Evolutionary conservation across 345 rosid genomes (phyloP), one percentile per base, ranked within the genome.

Genomic region (Litchi chinensis): DNA sequence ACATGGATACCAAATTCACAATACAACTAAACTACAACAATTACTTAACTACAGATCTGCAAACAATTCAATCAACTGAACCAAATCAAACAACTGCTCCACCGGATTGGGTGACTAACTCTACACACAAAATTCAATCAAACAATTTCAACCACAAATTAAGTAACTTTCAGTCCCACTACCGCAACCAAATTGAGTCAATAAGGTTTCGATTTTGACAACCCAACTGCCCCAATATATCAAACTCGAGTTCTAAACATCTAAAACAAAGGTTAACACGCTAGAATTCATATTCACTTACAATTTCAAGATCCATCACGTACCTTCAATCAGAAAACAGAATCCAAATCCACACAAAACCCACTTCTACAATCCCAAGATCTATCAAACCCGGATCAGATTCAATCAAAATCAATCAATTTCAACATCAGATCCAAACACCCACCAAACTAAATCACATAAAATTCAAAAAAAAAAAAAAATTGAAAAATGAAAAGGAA

Each of bases 351-450:
- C 22, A n/a, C 18, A 60, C 37, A 21, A 48, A 52, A 63, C 57
- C 46, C 18, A 65, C 41, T 1, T 63, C 0, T 71, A 10, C 10
- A 37, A 72, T 21, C 10, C 12, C 21, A 39, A 50, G 80, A 81
- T 75, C 77, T 66, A 80, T 41, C 41, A 54, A 10, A 70, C n/a
- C 76, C 41, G 78, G 79, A 87, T 5, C 74, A 65, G 28, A 44
- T 63, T 75, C 15, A 5, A 44, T n/a, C 54, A n/a, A 32, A 71
- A 50, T 8, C 60, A 73, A 81, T 21, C 78, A 71, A 32, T 62
- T 28, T 39, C 39, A 56, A 19, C 68, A 83, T 62, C 79, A 81
- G 90, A 84, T 82, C 84, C 81, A 77, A 68, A 59, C 41, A 74
- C 69, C 75, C 59, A 83, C 50, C 10, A 80, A 65, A 5, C 75